phyloP scores from a whole-genome alignment of 371 early-diverging fungal species.

The Thermomucor indicae-seudaticae region DNA sequence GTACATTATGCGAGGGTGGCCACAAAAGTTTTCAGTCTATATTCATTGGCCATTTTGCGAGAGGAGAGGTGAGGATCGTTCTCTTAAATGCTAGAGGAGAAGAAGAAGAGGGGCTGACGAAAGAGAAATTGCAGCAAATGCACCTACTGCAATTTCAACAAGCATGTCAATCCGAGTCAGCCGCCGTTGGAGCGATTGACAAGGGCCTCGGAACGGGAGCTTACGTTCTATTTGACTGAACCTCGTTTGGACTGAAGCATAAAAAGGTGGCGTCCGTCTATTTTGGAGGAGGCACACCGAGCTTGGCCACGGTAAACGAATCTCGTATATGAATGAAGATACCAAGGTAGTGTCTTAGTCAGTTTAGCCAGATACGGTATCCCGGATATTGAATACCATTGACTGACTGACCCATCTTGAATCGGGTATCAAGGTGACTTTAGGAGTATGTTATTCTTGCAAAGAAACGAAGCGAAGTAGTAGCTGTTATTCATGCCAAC shows the following conservation, averaged over 20 bases:
- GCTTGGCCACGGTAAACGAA: no score
- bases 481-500: not conserved
- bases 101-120: not conserved
- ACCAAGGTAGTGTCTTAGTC: no score
- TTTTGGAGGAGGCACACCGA: slow-evolving; percentile 67
- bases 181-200: slow-evolving; percentile 56
- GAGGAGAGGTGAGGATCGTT: slow-evolving; percentile 38
- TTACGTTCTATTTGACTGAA: slow-evolving; percentile 33
- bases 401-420: slow-evolving; percentile 29
- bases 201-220: slow-evolving; percentile 49
- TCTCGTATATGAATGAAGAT: no score
- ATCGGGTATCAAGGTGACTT: no score
- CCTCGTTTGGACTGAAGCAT: slow-evolving; percentile 24
- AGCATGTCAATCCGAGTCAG: slow-evolving; percentile 61
- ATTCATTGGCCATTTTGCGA: slow-evolving; percentile 88
- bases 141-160: slow-evolving; percentile 85
- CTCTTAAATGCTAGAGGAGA: not conserved
- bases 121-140: slow-evolving; percentile 58
- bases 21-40: slow-evolving; percentile 68
- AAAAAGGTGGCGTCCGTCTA: slow-evolving; percentile 57
- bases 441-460: slow-evolving; percentile 49
- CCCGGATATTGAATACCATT: slow-evolving; percentile 1
- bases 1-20: no score
- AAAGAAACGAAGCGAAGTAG: not conserved
- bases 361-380: slow-evolving; percentile 5